Conservation (phyloP, 164 flowering plant genomes). For the Pachysandra terminalis region DNA sequence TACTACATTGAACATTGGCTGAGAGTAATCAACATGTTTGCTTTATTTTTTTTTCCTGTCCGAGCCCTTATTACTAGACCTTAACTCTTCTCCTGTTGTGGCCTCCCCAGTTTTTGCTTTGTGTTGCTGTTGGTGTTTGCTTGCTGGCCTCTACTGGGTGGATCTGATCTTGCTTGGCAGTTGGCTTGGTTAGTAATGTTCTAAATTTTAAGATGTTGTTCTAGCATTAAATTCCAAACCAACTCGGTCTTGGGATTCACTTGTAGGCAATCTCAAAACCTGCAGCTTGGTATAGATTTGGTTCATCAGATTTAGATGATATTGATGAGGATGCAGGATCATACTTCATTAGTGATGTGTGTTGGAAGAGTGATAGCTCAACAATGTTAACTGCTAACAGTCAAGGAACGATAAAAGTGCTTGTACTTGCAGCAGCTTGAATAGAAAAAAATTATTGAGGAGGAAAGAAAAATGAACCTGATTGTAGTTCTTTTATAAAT, state of each 20-base stretch:
- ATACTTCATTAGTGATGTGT: conserved; percentile 89
- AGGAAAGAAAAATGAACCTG: background rate
- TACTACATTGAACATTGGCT: too few species aligned
- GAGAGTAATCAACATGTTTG: too few species aligned
- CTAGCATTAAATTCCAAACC: background rate
- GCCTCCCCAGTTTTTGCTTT: too few species aligned
- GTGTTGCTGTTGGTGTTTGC: too few species aligned
- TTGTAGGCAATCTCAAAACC: conserved; percentile 88
- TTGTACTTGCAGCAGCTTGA: conserved; percentile 79
- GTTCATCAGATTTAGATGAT: conserved; percentile 68
- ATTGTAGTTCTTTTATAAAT: background rate
- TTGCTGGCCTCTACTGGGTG: too few species aligned
- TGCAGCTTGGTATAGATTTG: conserved; percentile 78
- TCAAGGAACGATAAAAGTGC: conserved; percentile 93
- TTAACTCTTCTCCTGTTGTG: too few species aligned
- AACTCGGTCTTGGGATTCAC: background rate
- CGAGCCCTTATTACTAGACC: too few species aligned
- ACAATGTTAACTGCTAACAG: conserved; percentile 92
- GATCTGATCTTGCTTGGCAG: too few species aligned
- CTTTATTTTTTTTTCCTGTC: too few species aligned
- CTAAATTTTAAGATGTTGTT: background rate
- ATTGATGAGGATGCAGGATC: conserved; percentile 70
- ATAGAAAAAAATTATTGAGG: background rate
- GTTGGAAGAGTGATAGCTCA: conserved; percentile 96
- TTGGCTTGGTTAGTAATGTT: too few species aligned